These are phyloP conservation scores for Flagelloscypha sp. DNA, from an alignment of 768 basidiomycete genomes.

Conservation along the genomic window DNA sequence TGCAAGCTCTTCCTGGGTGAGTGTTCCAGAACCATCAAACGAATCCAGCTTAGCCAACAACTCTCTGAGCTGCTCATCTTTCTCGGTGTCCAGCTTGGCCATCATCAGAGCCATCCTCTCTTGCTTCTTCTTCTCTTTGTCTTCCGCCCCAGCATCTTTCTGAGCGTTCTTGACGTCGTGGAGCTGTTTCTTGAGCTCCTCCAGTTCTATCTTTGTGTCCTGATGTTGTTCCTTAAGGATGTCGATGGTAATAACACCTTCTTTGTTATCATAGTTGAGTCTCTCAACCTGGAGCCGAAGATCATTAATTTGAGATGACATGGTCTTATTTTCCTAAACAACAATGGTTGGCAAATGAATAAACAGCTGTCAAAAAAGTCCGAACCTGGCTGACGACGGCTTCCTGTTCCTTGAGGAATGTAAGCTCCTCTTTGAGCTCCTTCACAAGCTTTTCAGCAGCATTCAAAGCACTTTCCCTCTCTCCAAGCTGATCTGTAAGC, in stretches of 20 bases:
- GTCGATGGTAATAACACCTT: conserved; percentile 85
- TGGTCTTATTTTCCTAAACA: conserved; percentile 81
- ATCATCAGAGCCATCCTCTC: conserved; percentile 99
- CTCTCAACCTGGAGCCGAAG: conserved; percentile 86
- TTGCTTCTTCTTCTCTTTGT: conserved; percentile 97
- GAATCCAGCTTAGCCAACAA: conserved; percentile 78
- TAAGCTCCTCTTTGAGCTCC: conserved; percentile 83
- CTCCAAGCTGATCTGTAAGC: conserved; percentile 84
- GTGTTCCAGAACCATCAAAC: conserved; percentile 41
- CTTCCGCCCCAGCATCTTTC: conserved; percentile 82
- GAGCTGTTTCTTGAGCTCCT: conserved; percentile 78
- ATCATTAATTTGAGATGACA: conserved; percentile 91
- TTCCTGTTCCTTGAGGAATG: conserved; percentile 89
- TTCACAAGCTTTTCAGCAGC: conserved; percentile 80
- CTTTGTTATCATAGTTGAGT: conserved; percentile 93
- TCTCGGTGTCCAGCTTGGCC: conserved; percentile 97
- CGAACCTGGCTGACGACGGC: conserved; percentile 63
- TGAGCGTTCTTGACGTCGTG: conserved; percentile 72
- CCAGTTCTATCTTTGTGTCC: conserved; percentile 80
- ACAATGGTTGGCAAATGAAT: background rate
- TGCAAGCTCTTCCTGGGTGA: conserved; percentile 72
- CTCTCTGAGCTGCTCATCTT: conserved; percentile 85
- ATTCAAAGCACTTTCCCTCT: conserved; percentile 76
- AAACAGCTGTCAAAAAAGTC: conserved; percentile 6
- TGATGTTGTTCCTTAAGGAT: conserved; percentile 91